Evolutionary conservation across 805 yeast genomes (phyloP).

Genomic region (Wickerhamiella kurtzmanii): DNA sequence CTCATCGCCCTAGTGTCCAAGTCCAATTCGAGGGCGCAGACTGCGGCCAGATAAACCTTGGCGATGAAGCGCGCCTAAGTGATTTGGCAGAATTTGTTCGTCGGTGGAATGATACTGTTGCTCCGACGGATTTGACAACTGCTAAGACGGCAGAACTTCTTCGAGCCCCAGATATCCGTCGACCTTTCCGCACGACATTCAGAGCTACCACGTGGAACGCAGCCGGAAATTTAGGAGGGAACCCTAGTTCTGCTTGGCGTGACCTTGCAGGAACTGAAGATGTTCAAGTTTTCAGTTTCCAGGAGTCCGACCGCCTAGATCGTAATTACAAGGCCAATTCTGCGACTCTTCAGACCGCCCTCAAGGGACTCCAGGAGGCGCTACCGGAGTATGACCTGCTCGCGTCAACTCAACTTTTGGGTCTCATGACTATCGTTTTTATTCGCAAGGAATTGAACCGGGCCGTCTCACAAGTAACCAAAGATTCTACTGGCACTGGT

Average conservation of each 20-base stretch:
- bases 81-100: slow-evolving; percentile 11
- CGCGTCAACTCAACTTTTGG: slow-evolving; percentile 37
- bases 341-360: slow-evolving; percentile 20
- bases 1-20: slow-evolving; percentile 1
- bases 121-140: slow-evolving; percentile 18
- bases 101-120: slow-evolving; percentile 15
- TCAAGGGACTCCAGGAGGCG: slow-evolving; percentile 16
- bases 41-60: slow-evolving; percentile 12
- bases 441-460: slow-evolving; percentile 24
- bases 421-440: slow-evolving; percentile 37
- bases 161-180: slow-evolving; percentile 6
- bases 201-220: slow-evolving; percentile 29
- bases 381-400: slow-evolving; percentile 27
- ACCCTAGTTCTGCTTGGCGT: slow-evolving; percentile 17
- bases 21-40: slow-evolving; percentile 13
- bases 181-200: slow-evolving; percentile 9
- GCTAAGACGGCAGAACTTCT: slow-evolving; percentile 14
- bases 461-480: slow-evolving; percentile 31
- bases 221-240: slow-evolving; percentile 13
- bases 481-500: slow-evolving; percentile 42
- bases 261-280: slow-evolving; percentile 30
- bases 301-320: slow-evolving; percentile 45
- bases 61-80: slow-evolving; percentile 4
- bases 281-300: slow-evolving; percentile 68
- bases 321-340: slow-evolving; percentile 25